Conservation (phyloP, 1,139 yeast genomes). For the Pichia sp. region DNA sequence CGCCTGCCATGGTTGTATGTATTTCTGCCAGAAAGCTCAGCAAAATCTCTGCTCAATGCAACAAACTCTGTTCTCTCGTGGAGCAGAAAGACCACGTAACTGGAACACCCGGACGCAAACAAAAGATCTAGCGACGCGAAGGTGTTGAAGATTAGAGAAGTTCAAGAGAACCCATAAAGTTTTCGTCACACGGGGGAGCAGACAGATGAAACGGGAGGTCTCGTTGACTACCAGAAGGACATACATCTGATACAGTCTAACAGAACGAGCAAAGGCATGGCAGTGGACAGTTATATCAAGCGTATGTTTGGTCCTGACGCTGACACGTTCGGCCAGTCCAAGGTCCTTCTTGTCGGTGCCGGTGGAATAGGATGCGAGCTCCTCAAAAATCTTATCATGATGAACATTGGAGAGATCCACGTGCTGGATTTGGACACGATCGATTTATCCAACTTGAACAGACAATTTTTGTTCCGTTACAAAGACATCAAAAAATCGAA, state of each 20-base stretch:
- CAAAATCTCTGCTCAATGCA: neutral
- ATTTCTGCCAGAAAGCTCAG: no score
- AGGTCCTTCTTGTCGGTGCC: conserved; percentile 88
- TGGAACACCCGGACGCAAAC: neutral
- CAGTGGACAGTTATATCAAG: conserved; percentile 40
- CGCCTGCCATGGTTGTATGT: conserved; percentile 24
- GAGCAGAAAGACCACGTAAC: conserved; percentile 3
- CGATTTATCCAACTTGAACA: conserved; percentile 81
- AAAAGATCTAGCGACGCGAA: neutral
- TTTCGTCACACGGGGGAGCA: no score
- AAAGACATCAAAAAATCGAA: conserved; percentile 85
- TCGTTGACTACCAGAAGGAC: neutral
- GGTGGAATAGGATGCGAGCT: conserved; percentile 99
- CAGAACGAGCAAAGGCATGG: conserved; percentile 10
- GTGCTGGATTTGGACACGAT: conserved; percentile 93
- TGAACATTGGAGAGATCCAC: conserved; percentile 87
- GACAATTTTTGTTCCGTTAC: conserved; percentile 81
- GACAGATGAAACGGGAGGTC: neutral
- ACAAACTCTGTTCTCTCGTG: neutral
- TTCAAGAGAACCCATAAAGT: no score
- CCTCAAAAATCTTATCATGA: conserved; percentile 74
- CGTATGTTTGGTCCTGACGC: conserved; percentile 44
- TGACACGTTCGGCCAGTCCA: conserved; percentile 37
- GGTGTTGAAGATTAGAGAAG: neutral
- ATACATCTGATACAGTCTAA: neutral